Evolutionary conservation across 306 rosid genomes (phyloP), one percentile per base, ranked within the genome.

Genomic region (Pyrus bretschneideri): DNA sequence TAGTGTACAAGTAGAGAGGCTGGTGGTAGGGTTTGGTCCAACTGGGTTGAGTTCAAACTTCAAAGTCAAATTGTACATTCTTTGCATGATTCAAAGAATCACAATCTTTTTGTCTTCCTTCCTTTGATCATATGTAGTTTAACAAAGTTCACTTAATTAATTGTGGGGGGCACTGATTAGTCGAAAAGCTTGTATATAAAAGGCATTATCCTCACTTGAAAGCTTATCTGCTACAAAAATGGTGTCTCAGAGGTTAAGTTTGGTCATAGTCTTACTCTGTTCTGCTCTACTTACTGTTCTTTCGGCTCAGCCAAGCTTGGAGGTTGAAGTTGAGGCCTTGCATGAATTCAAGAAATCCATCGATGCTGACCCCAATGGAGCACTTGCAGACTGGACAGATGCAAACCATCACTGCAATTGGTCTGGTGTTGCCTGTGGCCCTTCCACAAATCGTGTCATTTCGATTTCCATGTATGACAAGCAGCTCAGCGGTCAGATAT

Each of bases 401-500:
- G 79, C 33, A 27, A 79, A 21, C 63, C 80, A 73, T 30, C 91
- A 91, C 67, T 89, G 98, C 90, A 89, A 91, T 73, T 93, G 95
- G 95, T 72, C 93, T 51, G 95, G 95, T 63, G 81, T 91, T 85
- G 70, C 82, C 74, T 93, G 98, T 85, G 88, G 83, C 54, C 29
- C 82, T 35, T 63, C 86, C 11, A 83, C 89, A 49, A 85, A 72
- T 12, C 80, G 77, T 71, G 93, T 93, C 57, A 66, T 80, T 45
- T 80, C 93, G 22, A 81, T 93, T 84, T 80, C 92, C 57, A 69
- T 91, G 64, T 33, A n/a, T 38, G 75, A 76, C 19, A 76, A 70
- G 82, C 85, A 83, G 85, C 93, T 93, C 71, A 74, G 78, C 80
- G 98, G 98, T 54, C 33, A 81, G 82, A 75, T 93, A 71, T 84